Percentiles rank a stretch among this genome's conserved stretches.
phyloP scores from a whole-genome alignment of 2,329 filamentous ascomycete species.

The Colletotrichum echinochloae region DNA sequence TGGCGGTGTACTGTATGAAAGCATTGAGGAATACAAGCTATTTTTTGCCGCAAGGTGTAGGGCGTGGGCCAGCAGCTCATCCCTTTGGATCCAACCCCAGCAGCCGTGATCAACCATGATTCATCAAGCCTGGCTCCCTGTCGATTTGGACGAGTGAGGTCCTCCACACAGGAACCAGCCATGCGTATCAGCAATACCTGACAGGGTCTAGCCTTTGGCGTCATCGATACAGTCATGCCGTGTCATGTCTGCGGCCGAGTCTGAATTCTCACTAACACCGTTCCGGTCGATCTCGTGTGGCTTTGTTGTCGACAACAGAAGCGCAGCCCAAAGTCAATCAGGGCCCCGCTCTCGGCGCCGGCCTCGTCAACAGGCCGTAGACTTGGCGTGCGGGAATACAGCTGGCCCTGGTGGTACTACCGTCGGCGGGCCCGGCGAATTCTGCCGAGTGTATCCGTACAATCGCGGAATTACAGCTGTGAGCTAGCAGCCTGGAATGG shows the following conservation, averaged over 20 bases:
- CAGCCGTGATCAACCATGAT: conserved; percentile 27
- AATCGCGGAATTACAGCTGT: conserved; percentile 10
- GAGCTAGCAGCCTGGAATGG: conserved; percentile 4
- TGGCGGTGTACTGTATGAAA: background rate
- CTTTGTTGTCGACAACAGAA: conserved; percentile 1
- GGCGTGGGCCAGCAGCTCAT: conserved; percentile 1
- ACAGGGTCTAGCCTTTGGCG: conserved; percentile 19
- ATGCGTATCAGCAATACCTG: conserved; percentile 19
- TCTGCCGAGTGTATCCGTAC: conserved; percentile 31
- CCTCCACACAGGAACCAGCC: conserved; percentile 24
- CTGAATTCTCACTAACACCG: conserved; percentile 7
- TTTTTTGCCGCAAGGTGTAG: background rate
- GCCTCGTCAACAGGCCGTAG: conserved; percentile 26
- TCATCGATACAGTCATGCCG: conserved; percentile 36
- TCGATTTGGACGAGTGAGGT: conserved; percentile 19
- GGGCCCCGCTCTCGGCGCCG: conserved; percentile 33
- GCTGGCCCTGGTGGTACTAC: conserved; percentile 17
- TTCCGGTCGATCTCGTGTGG: background rate
- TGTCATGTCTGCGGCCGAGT: conserved; percentile 13
- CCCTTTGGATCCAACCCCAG: conserved; percentile 7
- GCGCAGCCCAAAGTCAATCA: conserved; percentile 8
- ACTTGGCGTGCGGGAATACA: conserved; percentile 18
- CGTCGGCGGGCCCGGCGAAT: conserved; percentile 22
- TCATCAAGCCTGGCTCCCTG: conserved; percentile 38
- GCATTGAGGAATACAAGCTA: background rate